phyloP scores from a whole-genome alignment of 345 rosid species.

The Lumnitzera racemosa region DNA sequence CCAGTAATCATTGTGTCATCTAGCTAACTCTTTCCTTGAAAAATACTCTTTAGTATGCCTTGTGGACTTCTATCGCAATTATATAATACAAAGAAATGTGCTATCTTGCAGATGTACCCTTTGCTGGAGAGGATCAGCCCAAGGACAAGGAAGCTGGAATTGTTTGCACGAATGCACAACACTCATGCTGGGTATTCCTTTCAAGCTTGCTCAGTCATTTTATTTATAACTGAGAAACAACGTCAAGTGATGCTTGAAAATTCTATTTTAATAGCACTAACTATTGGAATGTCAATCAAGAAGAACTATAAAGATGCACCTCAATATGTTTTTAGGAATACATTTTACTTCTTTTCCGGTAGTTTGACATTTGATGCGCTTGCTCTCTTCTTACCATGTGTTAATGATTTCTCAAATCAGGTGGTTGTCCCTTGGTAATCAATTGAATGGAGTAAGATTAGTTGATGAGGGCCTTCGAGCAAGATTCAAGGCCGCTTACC shows the following conservation, averaged over 20 bases:
- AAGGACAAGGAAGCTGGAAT: slow-evolving; percentile 84
- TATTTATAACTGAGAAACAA: not conserved
- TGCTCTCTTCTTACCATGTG: not conserved
- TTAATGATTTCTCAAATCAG: slow-evolving; percentile 21
- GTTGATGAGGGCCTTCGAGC: slow-evolving; percentile 93
- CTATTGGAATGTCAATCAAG: slow-evolving; percentile 2
- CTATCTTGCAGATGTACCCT: slow-evolving; percentile 73
- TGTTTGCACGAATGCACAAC: slow-evolving; percentile 98
- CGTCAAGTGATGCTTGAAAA: not conserved
- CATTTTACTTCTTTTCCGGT: not conserved
- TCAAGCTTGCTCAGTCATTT: slow-evolving; percentile 1
- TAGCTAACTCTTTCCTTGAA: too few relatives aligned
- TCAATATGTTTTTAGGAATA: too few relatives aligned
- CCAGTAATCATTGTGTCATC: too few relatives aligned
- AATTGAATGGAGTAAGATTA: slow-evolving; percentile 74
- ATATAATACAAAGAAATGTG: not conserved
- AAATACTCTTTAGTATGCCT: not conserved
- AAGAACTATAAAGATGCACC: not conserved
- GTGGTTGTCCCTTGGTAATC: slow-evolving; percentile 97
- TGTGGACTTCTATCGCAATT: not conserved
- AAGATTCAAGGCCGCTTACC: slow-evolving; percentile 91
- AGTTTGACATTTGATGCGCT: not conserved
- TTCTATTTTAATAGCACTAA: not conserved
- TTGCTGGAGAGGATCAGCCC: slow-evolving; percentile 98
- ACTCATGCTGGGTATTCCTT: slow-evolving; percentile 83